A percentile compares a stretch with the other conserved stretches of the same genome.
Conservation (phyloP, 805 yeast genomes). For the Schwanniomyces pseudopolymorphus region DNA sequence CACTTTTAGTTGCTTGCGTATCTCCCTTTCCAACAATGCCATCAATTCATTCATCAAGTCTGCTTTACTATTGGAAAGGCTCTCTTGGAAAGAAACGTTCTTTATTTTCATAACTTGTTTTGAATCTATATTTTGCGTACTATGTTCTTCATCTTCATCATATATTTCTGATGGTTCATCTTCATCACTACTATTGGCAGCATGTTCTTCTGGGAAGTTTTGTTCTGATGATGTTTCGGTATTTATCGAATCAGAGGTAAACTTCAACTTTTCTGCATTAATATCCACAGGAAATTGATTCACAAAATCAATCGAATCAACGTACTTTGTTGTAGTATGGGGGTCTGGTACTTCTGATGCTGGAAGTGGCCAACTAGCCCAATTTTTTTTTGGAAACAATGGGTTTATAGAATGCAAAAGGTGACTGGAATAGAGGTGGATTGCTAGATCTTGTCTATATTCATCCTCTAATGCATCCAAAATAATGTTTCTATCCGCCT, state of each 20-base stretch:
- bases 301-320: constrained; percentile 10
- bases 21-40: constrained; percentile 15
- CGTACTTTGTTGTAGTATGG: constrained; percentile 17
- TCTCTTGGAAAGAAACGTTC: constrained; percentile 8
- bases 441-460: constrained; percentile 54
- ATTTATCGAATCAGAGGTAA: background rate
- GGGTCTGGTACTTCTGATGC: constrained; percentile 38
- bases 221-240: background rate
- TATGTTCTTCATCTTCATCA: constrained; percentile 11
- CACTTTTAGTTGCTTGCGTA: constrained; percentile 7
- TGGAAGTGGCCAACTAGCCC: constrained; percentile 64
- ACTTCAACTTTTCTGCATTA: constrained; percentile 6
- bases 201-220: constrained; percentile 1
- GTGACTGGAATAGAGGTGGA: constrained; percentile 62
- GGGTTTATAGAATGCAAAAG: constrained; percentile 42
- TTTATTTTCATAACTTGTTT: constrained; percentile 4
- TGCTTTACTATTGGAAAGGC: constrained; percentile 16
- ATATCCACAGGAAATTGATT: constrained; percentile 7
- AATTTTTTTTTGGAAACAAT: constrained; percentile 35
- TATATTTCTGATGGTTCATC: constrained; percentile 7
- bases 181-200: constrained; percentile 10
- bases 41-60: constrained; percentile 21
- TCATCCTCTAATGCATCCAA: constrained; percentile 45
- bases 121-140: constrained; percentile 4
- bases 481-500: constrained; percentile 19